Evolutionary conservation across 139 green algal genomes (phyloP).

Genomic region (Diplosphaera chodatii): DNA sequence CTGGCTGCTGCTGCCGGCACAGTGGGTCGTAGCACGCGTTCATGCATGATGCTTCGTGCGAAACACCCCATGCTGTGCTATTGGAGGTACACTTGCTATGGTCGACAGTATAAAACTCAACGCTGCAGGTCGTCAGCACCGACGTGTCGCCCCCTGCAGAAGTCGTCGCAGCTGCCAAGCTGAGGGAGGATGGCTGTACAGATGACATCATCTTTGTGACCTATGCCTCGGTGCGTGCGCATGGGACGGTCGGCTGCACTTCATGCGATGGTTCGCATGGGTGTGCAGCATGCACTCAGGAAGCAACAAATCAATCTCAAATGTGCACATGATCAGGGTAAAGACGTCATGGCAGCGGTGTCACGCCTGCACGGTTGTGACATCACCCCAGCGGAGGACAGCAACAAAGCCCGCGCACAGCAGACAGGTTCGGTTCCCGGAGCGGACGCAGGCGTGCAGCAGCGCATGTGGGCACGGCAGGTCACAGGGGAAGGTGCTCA

Average conservation of each 20-base stretch:
- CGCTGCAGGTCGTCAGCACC: conserved; percentile 48
- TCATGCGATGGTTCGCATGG: too few relatives aligned
- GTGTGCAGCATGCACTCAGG: too few relatives aligned
- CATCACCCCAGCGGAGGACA: background rate
- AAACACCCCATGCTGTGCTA: too few relatives aligned
- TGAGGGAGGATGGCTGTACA: conserved; percentile 73
- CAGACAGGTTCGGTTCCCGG: background rate
- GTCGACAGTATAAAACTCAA: too few relatives aligned
- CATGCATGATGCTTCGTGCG: too few relatives aligned
- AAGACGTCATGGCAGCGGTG: conserved; percentile 64
- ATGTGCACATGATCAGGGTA: too few relatives aligned
- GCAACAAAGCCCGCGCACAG: too few relatives aligned
- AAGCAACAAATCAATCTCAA: too few relatives aligned
- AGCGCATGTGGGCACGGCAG: conserved; percentile 38
- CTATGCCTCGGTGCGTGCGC: conserved; percentile 59
- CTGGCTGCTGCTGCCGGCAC: conserved; percentile 36
- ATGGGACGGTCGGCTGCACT: too few relatives aligned
- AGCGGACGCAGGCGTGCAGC: too few relatives aligned
- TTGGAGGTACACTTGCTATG: too few relatives aligned
- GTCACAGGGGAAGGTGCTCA: conserved; percentile 77
- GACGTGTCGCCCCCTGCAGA: conserved; percentile 36
- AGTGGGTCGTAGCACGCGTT: too few relatives aligned
- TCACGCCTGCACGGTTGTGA: conserved; percentile 57
- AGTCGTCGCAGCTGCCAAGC: conserved; percentile 32
- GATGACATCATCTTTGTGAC: conserved; percentile 48